Percentiles rank a stretch among this genome's conserved stretches.
These are phyloP conservation scores for Mangifera indica DNA, from an alignment of 345 rosid genomes.

Conservation along the genomic window DNA sequence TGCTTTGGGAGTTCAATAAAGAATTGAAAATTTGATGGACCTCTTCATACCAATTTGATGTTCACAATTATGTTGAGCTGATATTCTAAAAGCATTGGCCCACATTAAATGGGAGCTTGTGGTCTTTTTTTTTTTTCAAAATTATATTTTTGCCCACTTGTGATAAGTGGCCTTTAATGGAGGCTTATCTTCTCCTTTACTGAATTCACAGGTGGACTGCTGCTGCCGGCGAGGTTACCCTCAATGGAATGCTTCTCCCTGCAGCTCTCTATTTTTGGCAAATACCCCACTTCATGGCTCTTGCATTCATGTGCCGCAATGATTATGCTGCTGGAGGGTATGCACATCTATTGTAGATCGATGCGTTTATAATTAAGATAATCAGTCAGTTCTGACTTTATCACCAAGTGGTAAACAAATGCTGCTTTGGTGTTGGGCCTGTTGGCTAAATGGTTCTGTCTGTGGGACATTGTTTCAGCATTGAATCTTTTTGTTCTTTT, in stretches of 20 bases:
- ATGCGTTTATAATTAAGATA: background rate
- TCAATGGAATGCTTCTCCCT: conserved; percentile 74
- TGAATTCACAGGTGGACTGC: conserved; percentile 77
- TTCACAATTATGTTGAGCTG: background rate
- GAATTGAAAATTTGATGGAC: background rate
- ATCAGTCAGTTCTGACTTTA: background rate
- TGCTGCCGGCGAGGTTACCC: conserved; percentile 73
- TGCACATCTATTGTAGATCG: conserved; percentile 20
- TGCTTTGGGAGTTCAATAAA: background rate
- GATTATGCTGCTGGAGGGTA: conserved; percentile 99
- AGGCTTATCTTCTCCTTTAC: conserved; percentile 18
- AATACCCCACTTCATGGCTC: conserved; percentile 98
- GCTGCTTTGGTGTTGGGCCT: conserved; percentile 2
- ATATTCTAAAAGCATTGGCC: background rate
- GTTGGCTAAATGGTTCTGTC: background rate
- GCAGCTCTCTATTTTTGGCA: conserved; percentile 98
- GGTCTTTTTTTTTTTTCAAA: too few relatives aligned
- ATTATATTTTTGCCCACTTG: too few relatives aligned
- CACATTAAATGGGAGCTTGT: background rate
- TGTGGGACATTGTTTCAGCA: background rate
- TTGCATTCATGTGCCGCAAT: conserved; percentile 74
- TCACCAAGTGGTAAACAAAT: background rate
- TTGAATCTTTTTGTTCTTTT: background rate
- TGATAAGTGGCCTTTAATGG: background rate
- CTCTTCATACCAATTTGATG: background rate